Base-by-base conservation (phyloP, 169 alveolate genomes). In the Plasmodium gallinaceum region DNA sequence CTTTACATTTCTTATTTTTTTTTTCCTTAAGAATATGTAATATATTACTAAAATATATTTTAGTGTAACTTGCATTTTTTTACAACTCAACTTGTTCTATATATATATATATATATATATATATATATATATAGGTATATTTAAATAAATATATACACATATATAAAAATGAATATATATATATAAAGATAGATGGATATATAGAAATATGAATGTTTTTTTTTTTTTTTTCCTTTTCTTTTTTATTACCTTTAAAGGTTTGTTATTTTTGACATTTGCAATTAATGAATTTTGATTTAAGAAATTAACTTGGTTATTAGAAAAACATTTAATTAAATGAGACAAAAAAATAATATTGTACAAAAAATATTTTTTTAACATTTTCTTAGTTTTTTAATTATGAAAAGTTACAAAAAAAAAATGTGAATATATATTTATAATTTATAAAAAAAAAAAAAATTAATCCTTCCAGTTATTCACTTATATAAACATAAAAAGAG, bases 161-260 rank as follows among this genome's bases (percentile, higher is more conserved):
- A 61, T 18, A 54, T 7, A 14, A 32, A 32, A 4, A 51, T 51
- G 20, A 5, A 60, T 60, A 22, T 5, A 61, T 65, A 65, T 24
- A 18, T 65, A 20, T 54, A 12, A 12, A 5, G 14, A n/a, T n/a
- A n/a, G n/a, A n/a, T n/a, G n/a, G n/a, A n/a, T n/a, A n/a, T n/a
- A n/a, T n/a, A n/a, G n/a, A n/a, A n/a, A n/a, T n/a, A n/a, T n/a
- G n/a, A n/a, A n/a, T n/a, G n/a, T n/a, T n/a, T n/a, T n/a, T 32
- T 32, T 8, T n/a, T 37, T 14, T 32, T 32, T 57, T 37, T 2
- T 32, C 7, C 32, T 65, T 65, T 65, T 65, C 8, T 14, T 12
- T 37, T 26, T 37, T 65, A n/a, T 20, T 72, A 54, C 86, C 45
- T 76, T 76, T 26, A 76, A 70, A 26, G 89, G 89, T 9, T 9